phyloP scores from a whole-genome alignment of 257 asterid genomes.

The Solanum appendiculatum region DNA sequence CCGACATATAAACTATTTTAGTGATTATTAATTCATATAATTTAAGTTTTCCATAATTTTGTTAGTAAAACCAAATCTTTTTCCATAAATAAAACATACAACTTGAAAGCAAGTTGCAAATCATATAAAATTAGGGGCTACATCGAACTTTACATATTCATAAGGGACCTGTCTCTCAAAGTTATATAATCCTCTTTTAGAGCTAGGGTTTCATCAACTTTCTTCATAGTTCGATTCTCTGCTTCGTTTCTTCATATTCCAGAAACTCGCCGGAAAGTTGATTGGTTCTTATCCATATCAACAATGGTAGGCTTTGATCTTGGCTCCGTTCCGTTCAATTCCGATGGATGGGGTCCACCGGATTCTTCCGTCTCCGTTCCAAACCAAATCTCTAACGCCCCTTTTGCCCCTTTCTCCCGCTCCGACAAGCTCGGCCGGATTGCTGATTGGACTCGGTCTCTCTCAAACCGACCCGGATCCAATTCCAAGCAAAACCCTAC shows the following conservation, averaged over 20 bases:
- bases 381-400: slow-evolving; percentile 59
- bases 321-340: slow-evolving; percentile 70
- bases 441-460: slow-evolving; percentile 83
- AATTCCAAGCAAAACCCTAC: slow-evolving; percentile 36
- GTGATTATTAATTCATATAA: too few species aligned
- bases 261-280: background rate
- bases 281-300: background rate
- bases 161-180: background rate
- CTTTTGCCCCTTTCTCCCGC: slow-evolving; percentile 97
- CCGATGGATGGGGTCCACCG: slow-evolving; percentile 98
- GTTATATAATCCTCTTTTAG: background rate
- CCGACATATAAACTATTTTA: too few species aligned
- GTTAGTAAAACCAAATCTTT: too few species aligned
- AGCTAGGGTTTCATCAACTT: background rate
- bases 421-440: slow-evolving; percentile 85
- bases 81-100: too few species aligned
- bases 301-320: slow-evolving; percentile 68
- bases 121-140: background rate
- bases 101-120: background rate
- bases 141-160: background rate
- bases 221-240: background rate
- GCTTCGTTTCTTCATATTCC: background rate
- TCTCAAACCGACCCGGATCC: slow-evolving; percentile 47
- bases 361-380: slow-evolving; percentile 39
- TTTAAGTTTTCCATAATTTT: too few species aligned